A percentile compares a stretch with the other conserved stretches of the same genome.
phyloP scores from a whole-genome alignment of 2,329 filamentous ascomycete genomes.

The Penicillium griseofulvum region DNA sequence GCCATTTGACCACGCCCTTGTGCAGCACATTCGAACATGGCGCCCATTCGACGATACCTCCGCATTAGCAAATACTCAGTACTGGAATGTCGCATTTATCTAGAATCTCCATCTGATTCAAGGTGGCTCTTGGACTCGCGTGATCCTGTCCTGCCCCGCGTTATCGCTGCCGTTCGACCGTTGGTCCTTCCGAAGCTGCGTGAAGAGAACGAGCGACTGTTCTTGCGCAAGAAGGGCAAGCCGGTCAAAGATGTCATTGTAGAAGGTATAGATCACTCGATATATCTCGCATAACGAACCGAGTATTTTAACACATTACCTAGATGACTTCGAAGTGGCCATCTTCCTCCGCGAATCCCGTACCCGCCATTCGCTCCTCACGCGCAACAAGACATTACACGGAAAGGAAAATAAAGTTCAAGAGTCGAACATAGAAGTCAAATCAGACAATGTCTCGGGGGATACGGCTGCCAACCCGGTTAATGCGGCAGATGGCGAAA shows the following conservation, averaged over 20 bases:
- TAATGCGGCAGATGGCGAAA: slow-evolving; percentile 33
- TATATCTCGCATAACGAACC: slow-evolving; percentile 45
- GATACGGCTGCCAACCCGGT: background rate
- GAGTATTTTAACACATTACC: slow-evolving; percentile 84
- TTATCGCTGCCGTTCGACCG: slow-evolving; percentile 81
- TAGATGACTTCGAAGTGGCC: slow-evolving; percentile 96
- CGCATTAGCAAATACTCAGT: slow-evolving; percentile 91
- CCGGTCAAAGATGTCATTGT: slow-evolving; percentile 83
- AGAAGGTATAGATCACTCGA: slow-evolving; percentile 57
- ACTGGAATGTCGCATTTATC: slow-evolving; percentile 93
- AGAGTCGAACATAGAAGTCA: background rate
- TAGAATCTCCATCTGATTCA: slow-evolving; percentile 81
- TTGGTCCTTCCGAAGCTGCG: slow-evolving; percentile 85
- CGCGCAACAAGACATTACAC: slow-evolving; percentile 76
- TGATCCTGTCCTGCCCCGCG: slow-evolving; percentile 71
- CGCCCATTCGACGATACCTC: slow-evolving; percentile 82
- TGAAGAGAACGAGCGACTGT: slow-evolving; percentile 69
- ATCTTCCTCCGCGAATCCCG: slow-evolving; percentile 87
- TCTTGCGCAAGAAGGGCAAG: slow-evolving; percentile 70
- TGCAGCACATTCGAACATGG: slow-evolving; percentile 56
- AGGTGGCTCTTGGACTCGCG: slow-evolving; percentile 79
- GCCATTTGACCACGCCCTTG: background rate
- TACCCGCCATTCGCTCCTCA: slow-evolving; percentile 80
- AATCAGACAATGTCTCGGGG: slow-evolving; percentile 27
- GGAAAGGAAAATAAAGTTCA: slow-evolving; percentile 40